These are phyloP conservation scores for Cyberlindnera xylosilytica DNA, from an alignment of 805 yeast genomes.

Conservation along the genomic window DNA sequence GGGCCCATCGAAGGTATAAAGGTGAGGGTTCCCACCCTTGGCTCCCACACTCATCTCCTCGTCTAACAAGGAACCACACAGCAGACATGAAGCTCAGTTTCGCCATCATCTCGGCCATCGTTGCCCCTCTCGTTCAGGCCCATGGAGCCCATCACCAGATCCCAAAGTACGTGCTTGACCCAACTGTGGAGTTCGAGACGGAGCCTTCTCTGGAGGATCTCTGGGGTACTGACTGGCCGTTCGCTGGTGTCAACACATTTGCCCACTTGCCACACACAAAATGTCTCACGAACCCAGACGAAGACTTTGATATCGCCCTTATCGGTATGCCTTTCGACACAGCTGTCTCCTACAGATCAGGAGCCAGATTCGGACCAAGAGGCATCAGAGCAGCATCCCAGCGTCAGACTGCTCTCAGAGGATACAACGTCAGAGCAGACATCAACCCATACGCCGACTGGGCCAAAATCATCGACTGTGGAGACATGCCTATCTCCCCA, in stretches of 20 bases:
- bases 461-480: slow-evolving; percentile 61
- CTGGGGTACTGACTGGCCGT: slow-evolving; percentile 79
- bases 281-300: slow-evolving; percentile 50
- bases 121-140: slow-evolving; percentile 10
- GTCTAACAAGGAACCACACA: background rate
- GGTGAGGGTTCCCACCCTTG: background rate
- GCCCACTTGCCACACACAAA: slow-evolving; percentile 65
- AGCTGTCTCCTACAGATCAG: slow-evolving; percentile 49
- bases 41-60: too few relatives aligned
- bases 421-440: slow-evolving; percentile 65
- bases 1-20: background rate
- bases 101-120: slow-evolving; percentile 10
- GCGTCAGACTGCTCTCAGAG: slow-evolving; percentile 65
- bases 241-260: slow-evolving; percentile 64
- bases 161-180: slow-evolving; percentile 17
- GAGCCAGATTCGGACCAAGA: slow-evolving; percentile 52
- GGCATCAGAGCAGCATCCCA: slow-evolving; percentile 68
- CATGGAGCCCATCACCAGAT: slow-evolving; percentile 10
- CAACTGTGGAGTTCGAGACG: slow-evolving; percentile 15
- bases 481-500: slow-evolving; percentile 67
- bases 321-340: slow-evolving; percentile 56
- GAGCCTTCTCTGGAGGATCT: slow-evolving; percentile 48
- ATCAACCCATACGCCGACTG: slow-evolving; percentile 55
- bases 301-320: slow-evolving; percentile 57
- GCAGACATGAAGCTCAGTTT: slow-evolving; percentile 9